A percentile compares a stretch with the other conserved stretches of the same genome.
Evolutionary conservation across 305 asterid species (phyloP).

Genomic region (Andrographis paniculata): DNA sequence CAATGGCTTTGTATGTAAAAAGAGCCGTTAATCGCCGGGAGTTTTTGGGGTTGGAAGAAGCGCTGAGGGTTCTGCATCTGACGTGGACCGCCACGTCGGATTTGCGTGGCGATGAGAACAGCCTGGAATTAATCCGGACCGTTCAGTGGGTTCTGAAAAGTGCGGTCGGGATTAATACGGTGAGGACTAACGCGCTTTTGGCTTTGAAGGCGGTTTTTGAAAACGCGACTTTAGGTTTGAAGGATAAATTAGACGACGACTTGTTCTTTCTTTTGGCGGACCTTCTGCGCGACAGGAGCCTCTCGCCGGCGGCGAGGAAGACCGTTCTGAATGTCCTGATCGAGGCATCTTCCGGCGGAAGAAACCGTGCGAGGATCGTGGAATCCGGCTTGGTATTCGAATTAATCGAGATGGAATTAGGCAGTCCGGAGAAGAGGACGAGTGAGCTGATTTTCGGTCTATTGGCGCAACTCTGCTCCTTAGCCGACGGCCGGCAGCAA

Average conservation of each 20-base stretch:
- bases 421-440: conserved; percentile 21
- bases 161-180: not conserved
- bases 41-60: conserved; percentile 35
- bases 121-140: conserved; percentile 31
- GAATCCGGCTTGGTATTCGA: conserved; percentile 40
- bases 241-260: conserved; percentile 27
- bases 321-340: conserved; percentile 37
- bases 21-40: conserved; percentile 26
- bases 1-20: conserved; percentile 34
- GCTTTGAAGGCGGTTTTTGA: conserved; percentile 29
- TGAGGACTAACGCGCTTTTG: conserved; percentile 32
- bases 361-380: conserved; percentile 33
- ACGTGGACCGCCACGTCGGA: conserved; percentile 39
- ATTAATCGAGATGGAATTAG: conserved; percentile 24
- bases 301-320: conserved; percentile 26
- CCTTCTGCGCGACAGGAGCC: conserved; percentile 15
- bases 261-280: conserved; percentile 32
- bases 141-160: conserved; percentile 33
- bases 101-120: conserved; percentile 31
- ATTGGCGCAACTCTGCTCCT: conserved; percentile 40
- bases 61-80: conserved; percentile 39
- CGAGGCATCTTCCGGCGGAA: conserved; percentile 30
- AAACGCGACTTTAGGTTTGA: conserved; percentile 18
- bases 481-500: conserved; percentile 86
- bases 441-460: conserved; percentile 30